These are phyloP conservation scores for Psilocybe tampanensis DNA, from an alignment of 768 basidiomycete genomes.

Conservation along the genomic window DNA sequence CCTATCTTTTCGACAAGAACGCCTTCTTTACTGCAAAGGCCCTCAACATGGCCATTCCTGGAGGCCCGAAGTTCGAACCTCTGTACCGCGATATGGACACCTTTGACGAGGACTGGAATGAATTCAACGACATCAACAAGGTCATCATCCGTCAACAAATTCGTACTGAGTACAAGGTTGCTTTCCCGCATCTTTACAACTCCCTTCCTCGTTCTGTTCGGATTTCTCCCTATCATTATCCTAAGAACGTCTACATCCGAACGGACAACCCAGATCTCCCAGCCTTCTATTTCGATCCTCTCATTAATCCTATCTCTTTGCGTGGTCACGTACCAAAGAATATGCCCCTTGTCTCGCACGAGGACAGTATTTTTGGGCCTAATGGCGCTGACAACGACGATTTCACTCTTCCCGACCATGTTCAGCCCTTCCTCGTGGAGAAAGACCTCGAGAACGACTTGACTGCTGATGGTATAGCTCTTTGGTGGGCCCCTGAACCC, in stretches of 20 bases:
- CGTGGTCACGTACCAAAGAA: constrained; percentile 88
- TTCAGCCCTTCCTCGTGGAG: constrained; percentile 80
- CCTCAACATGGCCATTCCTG: constrained; percentile 95
- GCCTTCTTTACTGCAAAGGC: constrained; percentile 99
- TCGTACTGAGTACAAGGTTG: constrained; percentile 98
- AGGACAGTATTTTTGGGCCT: constrained; percentile 90
- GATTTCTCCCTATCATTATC: constrained; percentile 88
- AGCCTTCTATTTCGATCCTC: constrained; percentile 98
- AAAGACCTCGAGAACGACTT: constrained; percentile 85
- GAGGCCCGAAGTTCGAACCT: constrained; percentile 98
- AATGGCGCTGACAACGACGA: constrained; percentile 85
- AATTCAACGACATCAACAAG: constrained; percentile 99
- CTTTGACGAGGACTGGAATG: constrained; percentile 99
- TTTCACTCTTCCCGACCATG: constrained; percentile 78
- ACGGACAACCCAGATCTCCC: constrained; percentile 99
- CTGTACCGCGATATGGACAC: constrained; percentile 96
- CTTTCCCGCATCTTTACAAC: constrained; percentile 98
- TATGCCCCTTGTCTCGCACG: constrained; percentile 79
- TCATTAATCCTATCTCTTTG: constrained; percentile 96
- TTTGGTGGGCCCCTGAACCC: constrained; percentile 99
- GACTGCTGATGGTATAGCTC: constrained; percentile 94
- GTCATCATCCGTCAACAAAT: constrained; percentile 99
- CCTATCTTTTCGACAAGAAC: constrained; percentile 96
- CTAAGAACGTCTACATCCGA: constrained; percentile 98
- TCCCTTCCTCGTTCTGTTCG: constrained; percentile 94